Evolutionary conservation across 2,329 filamentous ascomycete species (phyloP), one percentile per base, ranked within the genome.

Genomic region (Grosmannia clavigera): DNA sequence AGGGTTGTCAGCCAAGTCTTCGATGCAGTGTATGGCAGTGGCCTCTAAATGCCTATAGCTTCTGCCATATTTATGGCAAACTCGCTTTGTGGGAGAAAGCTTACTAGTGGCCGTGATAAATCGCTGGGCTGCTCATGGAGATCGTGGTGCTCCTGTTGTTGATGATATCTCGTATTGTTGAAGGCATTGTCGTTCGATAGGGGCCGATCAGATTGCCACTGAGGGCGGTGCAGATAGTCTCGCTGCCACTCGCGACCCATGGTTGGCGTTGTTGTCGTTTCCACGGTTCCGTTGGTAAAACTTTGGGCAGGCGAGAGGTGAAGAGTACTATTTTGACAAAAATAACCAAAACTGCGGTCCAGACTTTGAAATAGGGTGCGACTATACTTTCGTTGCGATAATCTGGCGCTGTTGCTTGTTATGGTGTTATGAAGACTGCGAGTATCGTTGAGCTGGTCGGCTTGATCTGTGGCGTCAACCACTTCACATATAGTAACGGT

Each of bases 71-170:
- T 3, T 2, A 27, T 3, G 4, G 48, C 7, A 53, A 7, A 33
- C 29, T 12, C 12, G 10, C 7, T 16, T 3, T 27, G 12, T 7
- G 29, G 29, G n/a, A 16, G 9, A 25, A 2, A 33, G 25, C 61
- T 46, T 64, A 65, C 68, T 62, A 67, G 62, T 38, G 68, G 68
- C 46, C 65, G 64, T 57, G 66, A 60, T 43, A 65, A 58, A n/a
- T 62, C 61, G 38, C 31, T 50, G 12, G 58, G 10, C 31, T 53
- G 63, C n/a, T 58, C 43, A 22, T 58, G 56, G 14, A 51, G 56
- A 14, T 58, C 29, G 12, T 51, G 56, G 5, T 52, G 59, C 16
- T 63, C 60, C n/a, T 64, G 59, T 50, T 64, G 61, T 48, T 64
- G 61, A 38, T 65, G 60, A 40, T 65, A 65, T 57, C 58, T 61